Percentiles rank a stretch among this genome's conserved stretches.
phyloP scores from a whole-genome alignment of 2,329 filamentous ascomycete genomes.

The Penicillium freii region DNA sequence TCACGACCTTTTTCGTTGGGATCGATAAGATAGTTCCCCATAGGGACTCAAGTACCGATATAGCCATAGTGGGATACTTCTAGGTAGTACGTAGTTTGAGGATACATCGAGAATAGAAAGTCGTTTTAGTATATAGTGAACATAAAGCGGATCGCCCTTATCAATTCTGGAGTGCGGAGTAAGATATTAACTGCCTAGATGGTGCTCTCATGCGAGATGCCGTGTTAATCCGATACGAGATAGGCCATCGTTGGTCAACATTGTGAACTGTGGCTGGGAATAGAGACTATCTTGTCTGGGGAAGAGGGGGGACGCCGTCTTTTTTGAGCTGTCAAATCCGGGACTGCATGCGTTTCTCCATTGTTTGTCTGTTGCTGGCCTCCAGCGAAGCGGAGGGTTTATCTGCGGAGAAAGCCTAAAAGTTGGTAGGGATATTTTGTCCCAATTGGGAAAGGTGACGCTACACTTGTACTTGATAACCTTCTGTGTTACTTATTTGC shows the following conservation, averaged over 20 bases:
- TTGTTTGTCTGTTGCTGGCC: background rate
- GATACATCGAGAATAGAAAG: background rate
- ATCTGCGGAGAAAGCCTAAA: slow-evolving; percentile 18
- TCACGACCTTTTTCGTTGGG: slow-evolving; percentile 18
- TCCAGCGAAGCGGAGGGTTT: background rate
- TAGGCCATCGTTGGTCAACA: background rate
- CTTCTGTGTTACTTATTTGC: background rate
- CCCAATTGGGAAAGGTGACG: slow-evolving; percentile 35
- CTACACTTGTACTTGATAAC: slow-evolving; percentile 12
- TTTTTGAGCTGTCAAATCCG: slow-evolving; percentile 21
- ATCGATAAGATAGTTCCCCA: background rate
- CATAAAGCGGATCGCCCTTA: background rate
- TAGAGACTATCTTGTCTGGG: background rate
- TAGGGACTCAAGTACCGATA: slow-evolving; percentile 3
- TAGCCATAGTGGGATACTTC: background rate
- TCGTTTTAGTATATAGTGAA: background rate
- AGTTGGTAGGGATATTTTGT: slow-evolving; percentile 35
- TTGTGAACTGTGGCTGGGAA: background rate
- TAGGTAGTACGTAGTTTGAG: background rate
- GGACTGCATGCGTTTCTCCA: slow-evolving; percentile 3
- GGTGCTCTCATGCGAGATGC: slow-evolving; percentile 16
- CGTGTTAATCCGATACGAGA: slow-evolving; percentile 33
- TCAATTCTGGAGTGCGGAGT: background rate
- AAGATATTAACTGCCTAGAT: background rate
- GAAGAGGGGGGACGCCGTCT: slow-evolving; percentile 11